Conservation (phyloP, 1,139 yeast genomes). For the Petasospora rhodanensis region DNA sequence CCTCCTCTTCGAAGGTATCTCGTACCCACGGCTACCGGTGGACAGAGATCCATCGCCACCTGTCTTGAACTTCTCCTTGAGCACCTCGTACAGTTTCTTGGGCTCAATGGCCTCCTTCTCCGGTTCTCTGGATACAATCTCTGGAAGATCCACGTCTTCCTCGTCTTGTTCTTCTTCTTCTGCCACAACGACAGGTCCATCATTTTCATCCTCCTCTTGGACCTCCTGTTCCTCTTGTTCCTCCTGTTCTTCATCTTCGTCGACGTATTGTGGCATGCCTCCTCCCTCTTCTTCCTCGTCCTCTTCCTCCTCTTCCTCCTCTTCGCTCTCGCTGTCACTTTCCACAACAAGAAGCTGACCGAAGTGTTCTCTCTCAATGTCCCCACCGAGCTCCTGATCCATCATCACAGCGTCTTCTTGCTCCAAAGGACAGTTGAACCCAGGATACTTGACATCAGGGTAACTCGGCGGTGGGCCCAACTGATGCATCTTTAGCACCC, state of each 20-base stretch:
- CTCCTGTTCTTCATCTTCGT: conserved; percentile 13
- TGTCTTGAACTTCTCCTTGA: conserved; percentile 30
- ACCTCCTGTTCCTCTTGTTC: conserved; percentile 17
- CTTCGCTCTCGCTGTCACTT: conserved; percentile 22
- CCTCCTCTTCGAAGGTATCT: no score
- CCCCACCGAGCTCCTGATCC: conserved; percentile 1
- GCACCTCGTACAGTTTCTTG: conserved; percentile 37
- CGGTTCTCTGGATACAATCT: conserved; percentile 13
- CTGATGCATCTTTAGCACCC: conserved; percentile 69
- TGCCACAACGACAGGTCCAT: conserved; percentile 12
- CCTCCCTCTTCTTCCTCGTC: conserved; percentile 14
- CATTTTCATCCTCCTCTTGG: conserved; percentile 11
- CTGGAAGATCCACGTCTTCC: conserved; percentile 23
- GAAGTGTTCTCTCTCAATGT: conserved; percentile 32
- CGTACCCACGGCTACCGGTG: conserved; percentile 24
- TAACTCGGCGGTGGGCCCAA: conserved; percentile 87
- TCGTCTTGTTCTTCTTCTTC: conserved; percentile 16
- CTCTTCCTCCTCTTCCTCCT: conserved; percentile 19
- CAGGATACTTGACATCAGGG: conserved; percentile 56
- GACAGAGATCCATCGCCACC: conserved; percentile 27
- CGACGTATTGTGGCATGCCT: no score
- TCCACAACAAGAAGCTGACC: conserved; percentile 36
- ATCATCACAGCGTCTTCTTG: conserved; percentile 30
- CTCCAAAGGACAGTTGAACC: conserved; percentile 36
- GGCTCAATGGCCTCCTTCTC: conserved; percentile 20